Conservation (phyloP, 2,329 filamentous ascomycete species). For the Trichoderma endophyticum region DNA sequence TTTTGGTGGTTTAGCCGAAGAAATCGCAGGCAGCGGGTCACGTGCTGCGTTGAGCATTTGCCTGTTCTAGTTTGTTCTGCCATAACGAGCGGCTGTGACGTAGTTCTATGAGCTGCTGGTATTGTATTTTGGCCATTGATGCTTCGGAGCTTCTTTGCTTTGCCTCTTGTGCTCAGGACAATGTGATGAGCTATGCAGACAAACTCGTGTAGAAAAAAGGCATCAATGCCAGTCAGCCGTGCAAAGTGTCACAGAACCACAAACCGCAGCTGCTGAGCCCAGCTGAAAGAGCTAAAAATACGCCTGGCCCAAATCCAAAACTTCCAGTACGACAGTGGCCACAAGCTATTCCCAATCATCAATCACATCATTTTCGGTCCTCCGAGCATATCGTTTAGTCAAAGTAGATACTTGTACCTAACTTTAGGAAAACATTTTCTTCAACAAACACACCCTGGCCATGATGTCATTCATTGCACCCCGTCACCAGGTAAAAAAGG, state of each 20-base stretch:
- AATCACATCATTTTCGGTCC: neutral
- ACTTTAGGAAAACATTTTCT: neutral
- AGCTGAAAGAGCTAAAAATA: neutral
- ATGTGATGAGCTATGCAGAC: neutral
- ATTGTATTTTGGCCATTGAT: neutral
- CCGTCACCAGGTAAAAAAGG: neutral
- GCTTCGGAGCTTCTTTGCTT: neutral
- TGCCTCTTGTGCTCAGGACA: neutral
- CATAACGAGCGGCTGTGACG: neutral
- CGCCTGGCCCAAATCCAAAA: neutral
- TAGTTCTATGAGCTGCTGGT: neutral
- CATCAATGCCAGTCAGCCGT: neutral
- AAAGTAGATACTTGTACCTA: neutral
- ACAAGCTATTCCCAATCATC: neutral
- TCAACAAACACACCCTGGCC: neutral
- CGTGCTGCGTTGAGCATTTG: constrained; percentile 7
- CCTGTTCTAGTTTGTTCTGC: neutral
- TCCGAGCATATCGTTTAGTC: neutral
- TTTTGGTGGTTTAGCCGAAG: constrained; percentile 20
- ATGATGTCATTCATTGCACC: neutral
- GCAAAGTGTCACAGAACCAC: neutral
- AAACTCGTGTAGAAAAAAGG: neutral
- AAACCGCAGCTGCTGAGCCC: neutral
- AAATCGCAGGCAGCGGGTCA: constrained; percentile 12
- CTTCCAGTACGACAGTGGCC: neutral